Evolutionary conservation across 2,329 filamentous ascomycete species (phyloP).

Genomic region (Aspergillus ustus): DNA sequence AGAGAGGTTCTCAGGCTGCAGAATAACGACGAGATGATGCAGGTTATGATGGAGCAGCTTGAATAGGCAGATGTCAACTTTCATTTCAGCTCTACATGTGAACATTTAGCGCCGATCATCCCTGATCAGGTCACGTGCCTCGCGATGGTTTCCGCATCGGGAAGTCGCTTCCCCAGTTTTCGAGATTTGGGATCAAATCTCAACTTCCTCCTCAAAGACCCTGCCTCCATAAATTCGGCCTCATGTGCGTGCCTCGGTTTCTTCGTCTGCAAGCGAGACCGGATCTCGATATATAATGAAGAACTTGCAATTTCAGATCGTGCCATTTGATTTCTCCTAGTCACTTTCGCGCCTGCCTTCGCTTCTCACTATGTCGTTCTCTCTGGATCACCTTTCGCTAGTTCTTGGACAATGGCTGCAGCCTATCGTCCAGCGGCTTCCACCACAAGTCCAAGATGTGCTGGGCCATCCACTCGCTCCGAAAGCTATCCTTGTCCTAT

Average conservation of each 20-base stretch:
- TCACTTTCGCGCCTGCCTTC: neutral
- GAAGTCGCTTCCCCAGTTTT: constrained; percentile 12
- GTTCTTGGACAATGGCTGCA: constrained; percentile 32
- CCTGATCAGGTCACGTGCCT: neutral
- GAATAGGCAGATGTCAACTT: neutral
- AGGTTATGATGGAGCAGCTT: neutral
- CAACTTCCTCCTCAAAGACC: neutral
- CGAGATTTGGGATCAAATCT: constrained; percentile 10
- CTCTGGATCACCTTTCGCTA: constrained; percentile 23
- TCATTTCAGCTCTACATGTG: constrained; percentile 1
- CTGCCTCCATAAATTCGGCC: neutral
- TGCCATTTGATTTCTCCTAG: neutral
- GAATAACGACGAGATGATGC: constrained; percentile 7
- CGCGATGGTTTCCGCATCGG: constrained; percentile 20
- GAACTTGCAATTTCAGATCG: constrained; percentile 5
- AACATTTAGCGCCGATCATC: constrained; percentile 7
- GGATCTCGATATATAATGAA: neutral
- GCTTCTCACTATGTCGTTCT: constrained; percentile 23
- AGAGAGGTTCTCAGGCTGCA: neutral
- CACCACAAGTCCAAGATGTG: constrained; percentile 32
- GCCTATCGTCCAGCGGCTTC: constrained; percentile 31
- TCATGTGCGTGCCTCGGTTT: constrained; percentile 4
- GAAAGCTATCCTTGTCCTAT: constrained; percentile 30
- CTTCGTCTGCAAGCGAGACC: neutral
- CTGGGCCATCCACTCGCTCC: constrained; percentile 34